Evolutionary conservation across 805 yeast species (phyloP).

Genomic region (Candida nitratophila): DNA sequence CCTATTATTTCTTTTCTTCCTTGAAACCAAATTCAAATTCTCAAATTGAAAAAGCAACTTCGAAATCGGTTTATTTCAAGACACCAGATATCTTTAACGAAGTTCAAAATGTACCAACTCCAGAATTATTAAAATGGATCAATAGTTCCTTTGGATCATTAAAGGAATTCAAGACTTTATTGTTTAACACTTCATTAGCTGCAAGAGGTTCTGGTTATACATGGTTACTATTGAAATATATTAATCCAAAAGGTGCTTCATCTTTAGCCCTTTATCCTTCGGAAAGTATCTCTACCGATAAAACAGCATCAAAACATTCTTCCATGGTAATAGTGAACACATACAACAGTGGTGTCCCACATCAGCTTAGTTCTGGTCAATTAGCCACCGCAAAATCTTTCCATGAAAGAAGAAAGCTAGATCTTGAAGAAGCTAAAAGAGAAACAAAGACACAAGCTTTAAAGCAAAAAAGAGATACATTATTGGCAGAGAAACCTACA

Average conservation of each 20-base stretch:
- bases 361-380: slow-evolving; percentile 49
- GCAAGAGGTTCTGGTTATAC: slow-evolving; percentile 87
- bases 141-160: slow-evolving; percentile 65
- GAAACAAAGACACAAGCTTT: too few species aligned
- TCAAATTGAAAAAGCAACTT: slow-evolving; percentile 15
- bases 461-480: too few species aligned
- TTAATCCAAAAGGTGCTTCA: not conserved
- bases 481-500: slow-evolving; percentile 10
- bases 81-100: slow-evolving; percentile 22
- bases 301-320: slow-evolving; percentile 25
- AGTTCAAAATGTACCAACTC: slow-evolving; percentile 16
- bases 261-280: not conserved
- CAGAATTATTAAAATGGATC: slow-evolving; percentile 38
- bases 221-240: slow-evolving; percentile 68
- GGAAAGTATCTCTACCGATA: not conserved
- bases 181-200: slow-evolving; percentile 61
- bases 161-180: slow-evolving; percentile 64
- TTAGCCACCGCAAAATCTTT: slow-evolving; percentile 29
- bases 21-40: slow-evolving; percentile 20
- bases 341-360: slow-evolving; percentile 86
- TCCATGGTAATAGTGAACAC: slow-evolving; percentile 67
- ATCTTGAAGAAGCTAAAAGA: not conserved
- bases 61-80: slow-evolving; percentile 31
- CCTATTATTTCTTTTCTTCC: slow-evolving; percentile 41
- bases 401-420: not conserved